phyloP scores from a whole-genome alignment of 768 basidiomycete genomes.

The Cystofilobasidium macerans region DNA sequence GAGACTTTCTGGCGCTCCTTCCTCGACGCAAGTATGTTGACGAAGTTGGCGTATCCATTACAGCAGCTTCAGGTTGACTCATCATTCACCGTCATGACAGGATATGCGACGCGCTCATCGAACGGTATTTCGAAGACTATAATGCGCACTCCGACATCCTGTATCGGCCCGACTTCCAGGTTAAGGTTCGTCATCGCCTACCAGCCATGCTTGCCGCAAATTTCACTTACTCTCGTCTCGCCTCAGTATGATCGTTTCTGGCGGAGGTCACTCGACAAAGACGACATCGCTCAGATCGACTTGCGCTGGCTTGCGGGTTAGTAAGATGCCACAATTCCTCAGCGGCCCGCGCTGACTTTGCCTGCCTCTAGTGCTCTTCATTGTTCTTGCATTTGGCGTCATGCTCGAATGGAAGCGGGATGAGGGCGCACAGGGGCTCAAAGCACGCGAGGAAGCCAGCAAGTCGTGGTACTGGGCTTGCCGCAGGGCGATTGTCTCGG shows the following conservation, averaged over 20 bases:
- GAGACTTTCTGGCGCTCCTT: conserved; percentile 25
- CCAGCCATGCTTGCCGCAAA: no score
- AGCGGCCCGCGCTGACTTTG: neutral
- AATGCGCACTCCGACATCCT: conserved; percentile 28
- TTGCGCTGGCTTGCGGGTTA: conserved; percentile 24
- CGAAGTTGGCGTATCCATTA: neutral
- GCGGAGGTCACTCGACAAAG: conserved; percentile 19
- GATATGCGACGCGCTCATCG: conserved; percentile 25
- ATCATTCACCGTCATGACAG: conserved; percentile 15
- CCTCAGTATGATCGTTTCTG: conserved; percentile 28
- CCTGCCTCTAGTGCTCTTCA: conserved; percentile 23
- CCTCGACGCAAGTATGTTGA: conserved; percentile 2
- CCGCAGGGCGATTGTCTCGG: conserved; percentile 25
- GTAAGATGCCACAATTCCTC: neutral
- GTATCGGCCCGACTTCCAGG: conserved; percentile 28
- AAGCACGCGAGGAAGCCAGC: conserved; percentile 6
- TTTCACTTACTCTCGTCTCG: neutral
- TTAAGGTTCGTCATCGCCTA: neutral
- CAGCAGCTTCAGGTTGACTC: neutral
- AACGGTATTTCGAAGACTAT: conserved; percentile 12
- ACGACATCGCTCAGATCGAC: conserved; percentile 26
- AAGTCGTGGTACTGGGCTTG: conserved; percentile 29
- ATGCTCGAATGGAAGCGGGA: conserved; percentile 24
- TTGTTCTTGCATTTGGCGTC: conserved; percentile 29
- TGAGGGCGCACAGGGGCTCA: neutral